Base-by-base conservation (phyloP, 148 eudicot species). In the Hydrangea macrophylla region DNA sequence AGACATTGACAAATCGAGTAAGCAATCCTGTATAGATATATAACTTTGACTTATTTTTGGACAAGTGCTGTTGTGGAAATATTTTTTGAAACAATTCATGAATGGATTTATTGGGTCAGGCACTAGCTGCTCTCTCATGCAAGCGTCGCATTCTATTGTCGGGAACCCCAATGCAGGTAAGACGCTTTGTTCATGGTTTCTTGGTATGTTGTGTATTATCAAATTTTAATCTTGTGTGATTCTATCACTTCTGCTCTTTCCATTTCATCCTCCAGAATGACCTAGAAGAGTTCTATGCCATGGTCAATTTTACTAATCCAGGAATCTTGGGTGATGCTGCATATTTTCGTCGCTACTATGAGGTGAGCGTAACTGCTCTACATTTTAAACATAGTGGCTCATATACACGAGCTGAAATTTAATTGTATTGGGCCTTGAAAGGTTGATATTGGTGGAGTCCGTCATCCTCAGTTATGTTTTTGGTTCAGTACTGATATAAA, bases 131-230 rank as follows among this genome's bases (percentile, higher is more conserved):
- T 63, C 89, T 91, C 55, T 42, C 87, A 23, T 95, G 99, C 85
- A 95, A 83, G 76, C 91, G 97, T 53, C 99, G 99, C 71, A 79
- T 95, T 73, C 73, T 95, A 68, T 73, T 95, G 68, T 95, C 96
- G 17, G 99, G 99, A 62, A 95, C 99, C 62, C 99, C 99, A 69
- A 87, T 95, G 99, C 99, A 95, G 88, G 99, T 95, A 73, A 82
- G 86, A 51, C 53, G 58, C 17, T 28, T 64, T 40, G 10, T 65
- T 33, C 25, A 42, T 62, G 58, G 30, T 61, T n/a, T 54, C 51
- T 22, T 54, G 60, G 54, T 64, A 5, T 51, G 63, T 48, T 35
- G 50, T 31, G 30, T 64, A 33, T 51, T 62, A 68, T 62, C 45
- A 74, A 42, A 36, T 62, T 31, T 56, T 1, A 53, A 51, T 51